A percentile compares a stretch with the other conserved stretches of the same genome.
phyloP scores from a whole-genome alignment of 75 land plant species.

The Pinus taeda region DNA sequence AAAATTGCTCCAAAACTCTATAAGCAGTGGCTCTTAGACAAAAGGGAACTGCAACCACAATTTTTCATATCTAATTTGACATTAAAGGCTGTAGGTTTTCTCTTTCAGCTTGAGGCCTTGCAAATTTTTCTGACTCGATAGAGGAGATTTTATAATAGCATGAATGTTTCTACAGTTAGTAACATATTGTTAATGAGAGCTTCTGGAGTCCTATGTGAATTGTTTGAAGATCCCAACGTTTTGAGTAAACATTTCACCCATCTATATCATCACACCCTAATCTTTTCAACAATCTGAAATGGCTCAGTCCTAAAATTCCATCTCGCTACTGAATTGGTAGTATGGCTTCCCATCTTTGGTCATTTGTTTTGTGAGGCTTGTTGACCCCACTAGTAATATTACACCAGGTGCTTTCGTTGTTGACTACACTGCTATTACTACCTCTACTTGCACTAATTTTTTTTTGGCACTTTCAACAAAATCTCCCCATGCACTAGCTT shows the following conservation, averaged over 20 bases:
- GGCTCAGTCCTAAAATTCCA: conserved; percentile 79
- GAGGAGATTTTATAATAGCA: conserved; percentile 23
- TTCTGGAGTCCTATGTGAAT: too few species aligned
- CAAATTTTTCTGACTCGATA: conserved; percentile 57
- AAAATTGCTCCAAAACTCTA: too few species aligned
- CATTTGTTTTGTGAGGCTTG: conserved; percentile 91
- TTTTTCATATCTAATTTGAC: too few species aligned
- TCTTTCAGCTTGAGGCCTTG: conserved; percentile 63
- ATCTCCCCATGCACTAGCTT: conserved; percentile 51
- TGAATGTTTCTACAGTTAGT: too few species aligned
- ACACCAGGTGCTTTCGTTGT: conserved; percentile 80
- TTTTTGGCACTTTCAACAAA: conserved; percentile 73
- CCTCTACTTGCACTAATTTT: conserved; percentile 54
- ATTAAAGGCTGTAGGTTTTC: conserved; percentile 38
- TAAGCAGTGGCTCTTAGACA: too few species aligned
- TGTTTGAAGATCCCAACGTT: too few species aligned
- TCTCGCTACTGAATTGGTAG: conserved; percentile 53
- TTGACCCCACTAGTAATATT: conserved; percentile 67
- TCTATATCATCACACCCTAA: conserved; percentile 58
- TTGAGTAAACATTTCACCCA: too few species aligned
- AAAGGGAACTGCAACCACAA: too few species aligned
- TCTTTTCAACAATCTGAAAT: conserved; percentile 67
- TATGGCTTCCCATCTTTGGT: conserved; percentile 83
- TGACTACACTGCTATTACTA: conserved; percentile 78
- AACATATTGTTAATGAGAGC: too few species aligned